These are phyloP conservation scores for Avena eriantha DNA, from an alignment of 176 grass and related monocot species.

Conservation along the genomic window DNA sequence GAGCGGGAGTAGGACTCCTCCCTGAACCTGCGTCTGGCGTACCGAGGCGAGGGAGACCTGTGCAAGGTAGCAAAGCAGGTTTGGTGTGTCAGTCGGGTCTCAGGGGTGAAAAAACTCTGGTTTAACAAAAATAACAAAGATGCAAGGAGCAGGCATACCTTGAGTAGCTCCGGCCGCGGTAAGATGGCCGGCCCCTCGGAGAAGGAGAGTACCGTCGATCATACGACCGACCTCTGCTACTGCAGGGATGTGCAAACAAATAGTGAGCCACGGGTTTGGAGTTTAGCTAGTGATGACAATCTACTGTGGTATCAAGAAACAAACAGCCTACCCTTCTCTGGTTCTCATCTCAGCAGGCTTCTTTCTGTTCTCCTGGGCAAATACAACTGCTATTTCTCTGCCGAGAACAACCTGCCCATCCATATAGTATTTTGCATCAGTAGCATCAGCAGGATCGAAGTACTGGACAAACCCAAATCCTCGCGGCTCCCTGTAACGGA, in stretches of 20 bases:
- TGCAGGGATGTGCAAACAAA: constrained; percentile 27
- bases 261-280: neutral
- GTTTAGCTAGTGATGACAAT: neutral
- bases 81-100: neutral
- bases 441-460: constrained; percentile 78
- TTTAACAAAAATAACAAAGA: neutral
- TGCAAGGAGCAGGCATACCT: constrained; percentile 36
- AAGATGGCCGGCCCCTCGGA: constrained; percentile 57
- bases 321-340: constrained; percentile 68
- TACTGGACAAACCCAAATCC: constrained; percentile 98
- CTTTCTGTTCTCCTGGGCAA: constrained; percentile 94
- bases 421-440: constrained; percentile 95
- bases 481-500: constrained; percentile 59
- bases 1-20: constrained; percentile 54
- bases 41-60: constrained; percentile 61
- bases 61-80: neutral
- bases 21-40: constrained; percentile 34
- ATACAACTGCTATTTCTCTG: constrained; percentile 88
- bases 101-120: neutral
- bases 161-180: constrained; percentile 48
- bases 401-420: constrained; percentile 93
- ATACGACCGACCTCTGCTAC: constrained; percentile 51
- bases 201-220: constrained; percentile 46
- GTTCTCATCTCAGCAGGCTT: constrained; percentile 85
- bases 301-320: neutral